These are phyloP conservation scores for Saturnispora zaruensis DNA, from an alignment of 805 yeast genomes.

Conservation along the genomic window DNA sequence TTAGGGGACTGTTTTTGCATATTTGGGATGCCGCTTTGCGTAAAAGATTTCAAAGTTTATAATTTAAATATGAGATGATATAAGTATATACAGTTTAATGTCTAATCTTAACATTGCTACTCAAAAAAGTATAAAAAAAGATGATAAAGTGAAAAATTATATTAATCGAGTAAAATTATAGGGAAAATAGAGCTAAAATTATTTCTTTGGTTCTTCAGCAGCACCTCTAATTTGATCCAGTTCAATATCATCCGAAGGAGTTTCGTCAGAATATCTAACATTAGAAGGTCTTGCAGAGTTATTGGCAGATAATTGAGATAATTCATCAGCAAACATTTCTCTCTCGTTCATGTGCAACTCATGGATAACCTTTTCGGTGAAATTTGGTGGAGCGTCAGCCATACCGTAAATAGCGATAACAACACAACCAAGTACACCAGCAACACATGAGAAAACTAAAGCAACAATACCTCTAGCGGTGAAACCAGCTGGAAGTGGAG, in stretches of 20 bases:
- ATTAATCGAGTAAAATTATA: neutral
- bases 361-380: slow-evolving; percentile 53
- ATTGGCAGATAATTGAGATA: slow-evolving; percentile 3
- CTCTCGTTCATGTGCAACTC: slow-evolving; percentile 44
- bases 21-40: slow-evolving; percentile 35
- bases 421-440: slow-evolving; percentile 76
- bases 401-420: slow-evolving; percentile 78
- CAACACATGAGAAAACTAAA: slow-evolving; percentile 76
- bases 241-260: slow-evolving; percentile 4
- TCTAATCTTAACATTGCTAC: neutral
- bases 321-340: slow-evolving; percentile 22
- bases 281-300: slow-evolving; percentile 6
- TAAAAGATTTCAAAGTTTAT: slow-evolving; percentile 22
- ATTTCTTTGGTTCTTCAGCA: slow-evolving; percentile 4
- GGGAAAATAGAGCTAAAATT: neutral
- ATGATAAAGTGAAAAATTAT: neutral
- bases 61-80: neutral
- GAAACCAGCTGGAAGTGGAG: slow-evolving; percentile 74
- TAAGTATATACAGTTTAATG: neutral
- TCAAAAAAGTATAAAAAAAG: neutral
- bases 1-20: slow-evolving; percentile 34
- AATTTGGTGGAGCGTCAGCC: slow-evolving; percentile 59
- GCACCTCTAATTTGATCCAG: slow-evolving; percentile 2
- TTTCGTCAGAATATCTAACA: slow-evolving; percentile 14
- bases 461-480: slow-evolving; percentile 95